Conservation (phyloP, 2,329 filamentous ascomycete species). For the Aspergillus transmontanensis region DNA sequence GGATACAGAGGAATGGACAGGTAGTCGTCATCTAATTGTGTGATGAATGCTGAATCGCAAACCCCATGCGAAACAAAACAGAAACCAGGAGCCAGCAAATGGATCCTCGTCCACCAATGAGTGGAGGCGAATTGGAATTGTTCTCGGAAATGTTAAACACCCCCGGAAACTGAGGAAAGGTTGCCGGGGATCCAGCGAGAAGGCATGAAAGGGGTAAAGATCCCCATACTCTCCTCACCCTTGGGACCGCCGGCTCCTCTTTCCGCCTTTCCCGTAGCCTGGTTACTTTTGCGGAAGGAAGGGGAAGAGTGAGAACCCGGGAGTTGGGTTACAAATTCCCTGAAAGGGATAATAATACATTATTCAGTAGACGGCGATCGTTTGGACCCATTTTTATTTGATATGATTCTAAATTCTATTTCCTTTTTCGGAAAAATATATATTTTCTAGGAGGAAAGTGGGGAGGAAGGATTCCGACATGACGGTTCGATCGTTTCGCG, state of each 20-base stretch:
- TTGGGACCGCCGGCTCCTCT: constrained; percentile 9
- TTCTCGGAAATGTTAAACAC: background rate
- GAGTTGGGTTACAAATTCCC: constrained; percentile 2
- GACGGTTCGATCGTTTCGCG: constrained; percentile 19
- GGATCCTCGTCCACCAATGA: constrained; percentile 3
- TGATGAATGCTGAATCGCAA: background rate
- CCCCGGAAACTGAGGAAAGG: background rate
- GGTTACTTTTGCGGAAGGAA: constrained; percentile 1
- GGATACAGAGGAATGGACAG: constrained; percentile 7
- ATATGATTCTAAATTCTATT: background rate
- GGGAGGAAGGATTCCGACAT: constrained; percentile 15
- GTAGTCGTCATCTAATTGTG: background rate
- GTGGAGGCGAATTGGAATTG: no score
- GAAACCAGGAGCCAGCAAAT: background rate
- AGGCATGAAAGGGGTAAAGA: background rate
- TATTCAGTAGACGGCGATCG: background rate
- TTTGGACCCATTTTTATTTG: background rate
- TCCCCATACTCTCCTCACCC: constrained; percentile 11
- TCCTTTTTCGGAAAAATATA: background rate
- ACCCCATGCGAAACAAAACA: background rate
- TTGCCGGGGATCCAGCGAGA: background rate
- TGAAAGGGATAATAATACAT: background rate
- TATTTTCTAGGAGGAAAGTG: constrained; percentile 3
- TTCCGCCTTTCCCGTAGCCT: constrained; percentile 11
- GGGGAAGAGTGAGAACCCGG: background rate